Evolutionary conservation across 2,329 filamentous ascomycete species (phyloP).

Genomic region (Ophiostoma fasciatum): DNA sequence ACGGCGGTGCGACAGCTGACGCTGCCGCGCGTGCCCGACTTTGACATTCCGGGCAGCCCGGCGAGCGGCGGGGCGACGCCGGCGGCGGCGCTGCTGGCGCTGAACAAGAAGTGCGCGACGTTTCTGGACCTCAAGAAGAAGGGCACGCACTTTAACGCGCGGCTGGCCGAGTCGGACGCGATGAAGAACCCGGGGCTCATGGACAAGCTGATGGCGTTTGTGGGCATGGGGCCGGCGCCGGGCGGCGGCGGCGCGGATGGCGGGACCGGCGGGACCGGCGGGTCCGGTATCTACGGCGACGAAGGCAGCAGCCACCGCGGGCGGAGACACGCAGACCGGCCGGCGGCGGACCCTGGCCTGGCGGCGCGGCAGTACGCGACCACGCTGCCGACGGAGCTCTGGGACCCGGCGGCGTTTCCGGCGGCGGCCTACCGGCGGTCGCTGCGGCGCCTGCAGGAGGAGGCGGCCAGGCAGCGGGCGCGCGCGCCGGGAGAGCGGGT

Average conservation of each 20-base stretch:
- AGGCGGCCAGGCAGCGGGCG: constrained; percentile 28
- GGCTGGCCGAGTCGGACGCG: constrained; percentile 50
- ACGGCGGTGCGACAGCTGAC: constrained; percentile 56
- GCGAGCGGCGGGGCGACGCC: constrained; percentile 39
- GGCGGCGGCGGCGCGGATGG: constrained; percentile 18
- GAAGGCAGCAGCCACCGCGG: background rate
- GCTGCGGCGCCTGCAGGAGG: constrained; percentile 34
- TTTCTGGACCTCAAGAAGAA: constrained; percentile 62
- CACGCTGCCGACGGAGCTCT: constrained; percentile 38
- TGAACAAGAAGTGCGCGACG: constrained; percentile 54
- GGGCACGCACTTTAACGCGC: constrained; percentile 64
- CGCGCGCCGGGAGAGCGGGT: constrained; percentile 28
- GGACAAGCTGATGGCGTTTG: constrained; percentile 59
- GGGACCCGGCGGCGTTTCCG: constrained; percentile 43
- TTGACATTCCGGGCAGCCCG: constrained; percentile 61
- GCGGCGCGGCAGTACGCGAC: constrained; percentile 48
- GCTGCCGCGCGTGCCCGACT: constrained; percentile 54
- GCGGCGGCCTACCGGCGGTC: constrained; percentile 35
- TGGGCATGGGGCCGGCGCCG: constrained; percentile 25
- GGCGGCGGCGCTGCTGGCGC: constrained; percentile 21
- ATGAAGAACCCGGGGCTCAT: constrained; percentile 58
- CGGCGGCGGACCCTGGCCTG: background rate
- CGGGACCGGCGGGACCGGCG: constrained; percentile 12
- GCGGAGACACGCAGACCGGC: constrained; percentile 9
- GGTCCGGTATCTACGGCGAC: constrained; percentile 23